Conservation (phyloP, 2,329 filamentous ascomycete species). For the Alternaria sp. region DNA sequence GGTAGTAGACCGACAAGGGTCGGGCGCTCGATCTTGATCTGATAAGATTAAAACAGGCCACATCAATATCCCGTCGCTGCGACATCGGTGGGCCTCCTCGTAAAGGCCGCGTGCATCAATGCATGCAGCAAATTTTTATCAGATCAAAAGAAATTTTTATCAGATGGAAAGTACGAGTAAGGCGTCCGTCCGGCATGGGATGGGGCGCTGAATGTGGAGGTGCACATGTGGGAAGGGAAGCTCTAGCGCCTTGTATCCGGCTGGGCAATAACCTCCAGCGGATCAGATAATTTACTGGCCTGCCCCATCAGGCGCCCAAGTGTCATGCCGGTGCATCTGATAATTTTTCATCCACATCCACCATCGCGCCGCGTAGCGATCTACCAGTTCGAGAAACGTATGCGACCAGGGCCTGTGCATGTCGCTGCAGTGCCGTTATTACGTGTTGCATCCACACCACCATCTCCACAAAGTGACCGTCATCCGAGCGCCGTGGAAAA, state of each 20-base stretch:
- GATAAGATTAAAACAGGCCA: constrained; percentile 33
- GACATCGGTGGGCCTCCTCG: constrained; percentile 23
- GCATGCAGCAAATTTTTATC: constrained; percentile 31
- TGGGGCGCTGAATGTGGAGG: constrained; percentile 6
- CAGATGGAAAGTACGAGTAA: constrained; percentile 23
- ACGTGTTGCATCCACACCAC: constrained; percentile 23
- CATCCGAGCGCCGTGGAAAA: constrained; percentile 21
- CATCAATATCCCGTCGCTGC: neutral
- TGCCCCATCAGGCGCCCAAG: constrained; percentile 7
- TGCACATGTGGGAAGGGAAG: no score
- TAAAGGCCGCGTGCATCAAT: neutral
- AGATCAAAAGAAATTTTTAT: constrained; percentile 23
- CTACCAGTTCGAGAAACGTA: neutral
- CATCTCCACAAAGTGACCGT: constrained; percentile 1
- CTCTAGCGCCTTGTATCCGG: constrained; percentile 10
- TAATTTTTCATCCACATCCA: neutral
- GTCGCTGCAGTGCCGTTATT: constrained; percentile 21
- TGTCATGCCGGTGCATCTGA: constrained; percentile 15
- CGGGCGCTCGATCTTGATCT: constrained; percentile 29
- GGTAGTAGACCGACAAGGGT: constrained; percentile 2
- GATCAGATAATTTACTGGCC: constrained; percentile 21
- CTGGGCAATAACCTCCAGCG: constrained; percentile 4
- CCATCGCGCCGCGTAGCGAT: neutral
- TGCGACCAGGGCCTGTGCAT: no score
- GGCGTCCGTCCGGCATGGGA: neutral